A percentile compares a stretch with the other conserved stretches of the same genome.
These are phyloP conservation scores for Lagenaria siceraria DNA, from an alignment of 306 rosid genomes.

Conservation along the genomic window DNA sequence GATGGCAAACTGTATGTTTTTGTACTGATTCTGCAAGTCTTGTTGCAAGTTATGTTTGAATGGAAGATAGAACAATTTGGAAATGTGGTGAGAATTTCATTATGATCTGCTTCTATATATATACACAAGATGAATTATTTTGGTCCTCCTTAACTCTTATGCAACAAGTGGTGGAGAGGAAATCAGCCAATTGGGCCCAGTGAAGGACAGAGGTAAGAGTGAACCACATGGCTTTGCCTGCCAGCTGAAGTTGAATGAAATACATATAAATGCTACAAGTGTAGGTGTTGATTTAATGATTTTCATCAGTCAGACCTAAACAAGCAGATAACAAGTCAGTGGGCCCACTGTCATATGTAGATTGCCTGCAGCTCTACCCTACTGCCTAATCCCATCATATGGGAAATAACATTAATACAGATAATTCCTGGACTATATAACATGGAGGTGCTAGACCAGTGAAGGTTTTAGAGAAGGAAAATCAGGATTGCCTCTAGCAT, in stretches of 20 bases:
- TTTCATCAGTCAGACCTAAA: not conserved
- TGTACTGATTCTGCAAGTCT: not conserved
- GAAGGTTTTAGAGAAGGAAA: not conserved
- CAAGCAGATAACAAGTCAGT: not conserved
- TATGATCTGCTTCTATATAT: not conserved
- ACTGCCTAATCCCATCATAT: not conserved
- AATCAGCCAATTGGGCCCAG: not conserved
- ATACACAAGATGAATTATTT: not conserved
- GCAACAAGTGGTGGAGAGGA: not conserved
- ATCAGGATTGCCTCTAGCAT: not conserved
- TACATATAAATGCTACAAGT: not conserved
- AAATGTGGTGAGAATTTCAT: not conserved
- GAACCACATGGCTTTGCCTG: not conserved
- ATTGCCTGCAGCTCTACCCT: not conserved
- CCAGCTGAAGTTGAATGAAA: not conserved
- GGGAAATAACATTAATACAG: not conserved
- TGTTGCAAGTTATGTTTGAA: not conserved
- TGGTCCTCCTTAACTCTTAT: not conserved
- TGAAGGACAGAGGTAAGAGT: not conserved
- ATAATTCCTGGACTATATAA: not conserved
- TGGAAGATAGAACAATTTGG: not conserved
- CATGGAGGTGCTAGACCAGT: not conserved
- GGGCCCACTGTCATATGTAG: not conserved
- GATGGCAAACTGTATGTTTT: not conserved
- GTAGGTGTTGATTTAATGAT: not conserved